Evolutionary conservation across 495 filamentous ascomycete genomes (phyloP).

Genomic region (Thozetella sp.): DNA sequence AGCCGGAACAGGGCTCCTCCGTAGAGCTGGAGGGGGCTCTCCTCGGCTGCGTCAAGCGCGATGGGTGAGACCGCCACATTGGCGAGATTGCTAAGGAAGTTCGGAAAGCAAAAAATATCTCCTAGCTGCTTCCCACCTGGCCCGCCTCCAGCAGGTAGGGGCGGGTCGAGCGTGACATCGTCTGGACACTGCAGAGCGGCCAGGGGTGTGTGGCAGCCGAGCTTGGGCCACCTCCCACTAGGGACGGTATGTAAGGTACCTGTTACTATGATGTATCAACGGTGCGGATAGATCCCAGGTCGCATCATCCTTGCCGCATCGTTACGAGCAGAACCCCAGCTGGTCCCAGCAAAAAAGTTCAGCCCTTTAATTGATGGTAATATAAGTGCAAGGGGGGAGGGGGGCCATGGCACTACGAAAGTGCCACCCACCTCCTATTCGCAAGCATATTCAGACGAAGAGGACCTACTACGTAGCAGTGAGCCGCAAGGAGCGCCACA

Average conservation of each 20-base stretch:
- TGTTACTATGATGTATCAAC: too few species aligned
- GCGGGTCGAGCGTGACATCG: background rate
- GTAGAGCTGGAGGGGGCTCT: background rate
- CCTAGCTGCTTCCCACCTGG: background rate
- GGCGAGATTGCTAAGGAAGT: background rate
- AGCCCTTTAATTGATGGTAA: background rate
- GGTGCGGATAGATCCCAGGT: slow-evolving; percentile 3
- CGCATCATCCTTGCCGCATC: background rate
- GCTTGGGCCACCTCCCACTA: background rate
- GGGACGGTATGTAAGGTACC: too few species aligned
- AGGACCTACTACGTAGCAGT: background rate
- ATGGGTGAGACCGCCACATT: background rate
- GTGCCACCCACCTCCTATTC: background rate
- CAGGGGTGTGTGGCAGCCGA: background rate
- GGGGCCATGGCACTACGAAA: too few species aligned
- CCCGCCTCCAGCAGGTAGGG: background rate
- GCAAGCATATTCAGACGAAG: background rate
- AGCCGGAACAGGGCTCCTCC: too few species aligned
- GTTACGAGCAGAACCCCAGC: background rate
- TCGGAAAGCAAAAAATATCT: slow-evolving; percentile 2
- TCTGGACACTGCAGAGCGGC: background rate
- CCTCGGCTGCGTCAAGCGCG: background rate
- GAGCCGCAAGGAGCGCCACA: background rate
- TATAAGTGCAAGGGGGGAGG: background rate
- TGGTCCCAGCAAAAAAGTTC: slow-evolving; percentile 1